Evolutionary conservation across 306 rosid genomes (phyloP).

Genomic region (Pyrus pyrifolia): DNA sequence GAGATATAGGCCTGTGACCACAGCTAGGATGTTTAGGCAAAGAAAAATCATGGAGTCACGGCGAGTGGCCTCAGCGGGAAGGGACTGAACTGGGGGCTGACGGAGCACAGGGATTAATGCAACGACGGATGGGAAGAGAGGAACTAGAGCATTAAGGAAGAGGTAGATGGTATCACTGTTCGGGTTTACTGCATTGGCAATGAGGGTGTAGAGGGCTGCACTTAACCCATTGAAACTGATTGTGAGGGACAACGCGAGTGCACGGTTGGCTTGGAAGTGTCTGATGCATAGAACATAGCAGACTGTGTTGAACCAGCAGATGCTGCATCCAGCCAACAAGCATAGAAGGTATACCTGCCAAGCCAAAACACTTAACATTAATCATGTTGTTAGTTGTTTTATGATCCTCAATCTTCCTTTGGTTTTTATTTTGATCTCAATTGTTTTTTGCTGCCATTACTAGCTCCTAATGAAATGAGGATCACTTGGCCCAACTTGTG

Average conservation of each 20-base stretch:
- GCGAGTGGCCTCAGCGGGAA: slow-evolving; percentile 4
- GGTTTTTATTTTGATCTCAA: neutral
- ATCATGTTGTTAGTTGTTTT: neutral
- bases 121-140: slow-evolving; percentile 39
- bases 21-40: slow-evolving; percentile 52
- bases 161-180: slow-evolving; percentile 38
- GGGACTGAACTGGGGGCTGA: slow-evolving; percentile 28
- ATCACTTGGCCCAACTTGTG: too few species aligned
- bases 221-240: slow-evolving; percentile 69
- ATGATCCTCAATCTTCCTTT: neutral
- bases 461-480: too few species aligned
- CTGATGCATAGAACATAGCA: slow-evolving; percentile 64
- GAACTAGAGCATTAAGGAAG: slow-evolving; percentile 61
- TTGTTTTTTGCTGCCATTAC: too few species aligned
- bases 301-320: slow-evolving; percentile 86
- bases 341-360: slow-evolving; percentile 65
- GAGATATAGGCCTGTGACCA: slow-evolving; percentile 65
- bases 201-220: slow-evolving; percentile 69
- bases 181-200: slow-evolving; percentile 58
- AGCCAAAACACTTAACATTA: neutral
- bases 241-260: slow-evolving; percentile 65
- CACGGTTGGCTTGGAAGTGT: slow-evolving; percentile 45
- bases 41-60: slow-evolving; percentile 39
- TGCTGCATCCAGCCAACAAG: slow-evolving; percentile 75
- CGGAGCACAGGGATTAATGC: slow-evolving; percentile 48